Base-by-base conservation (phyloP, 1,139 yeast genomes). In the Yamadazyma triangularis region DNA sequence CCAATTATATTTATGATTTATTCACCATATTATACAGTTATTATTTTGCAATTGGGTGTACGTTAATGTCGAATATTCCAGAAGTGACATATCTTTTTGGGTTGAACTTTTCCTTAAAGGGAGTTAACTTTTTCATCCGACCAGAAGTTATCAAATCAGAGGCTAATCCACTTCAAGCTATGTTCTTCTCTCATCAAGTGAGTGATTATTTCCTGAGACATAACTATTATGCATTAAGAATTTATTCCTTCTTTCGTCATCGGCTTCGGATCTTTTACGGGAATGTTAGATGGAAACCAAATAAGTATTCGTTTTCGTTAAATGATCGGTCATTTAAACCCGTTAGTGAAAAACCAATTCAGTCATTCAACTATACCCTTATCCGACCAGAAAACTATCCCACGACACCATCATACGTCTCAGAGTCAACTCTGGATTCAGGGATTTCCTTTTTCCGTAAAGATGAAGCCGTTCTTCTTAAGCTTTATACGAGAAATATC, bases 361-460 rank as follows among this genome's bases (percentile, higher is more conserved):
- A 45, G 16, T 42, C 46, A 15, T 60, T 60, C 39, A 52, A 50
- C 27, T 45, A 44, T 16, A 55, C 64, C 1, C 42, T 57, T 23
- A 51, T 60, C 10, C 42, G 62, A 25, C 64, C 64, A 5, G 57
- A 56, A 27, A 63, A 60, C 39, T 60, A 57, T 34, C 63, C 64
- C 3, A 52, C 50, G 15, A 25, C 27, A 9, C 28, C 19, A 9
- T 33, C 32, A 13, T 13, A 27, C 4, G 24, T 29, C 24, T 20
- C 23, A 7, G 21, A 8, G 2, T 18, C 20, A 18, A 9, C 6
- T 6, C 20, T 18, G 20, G 9, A 7, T 18, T 25, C 8, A 12
- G 47, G 47, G 10, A 42, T 42, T 28, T 26, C 32, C 6, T 52
- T 50, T 28, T 41, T 37, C 4, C 36, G 60, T 29, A 44, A 43